phyloP scores from a whole-genome alignment of 2,329 filamentous ascomycete species.

The Ceratocystiopsis brevicomis region DNA sequence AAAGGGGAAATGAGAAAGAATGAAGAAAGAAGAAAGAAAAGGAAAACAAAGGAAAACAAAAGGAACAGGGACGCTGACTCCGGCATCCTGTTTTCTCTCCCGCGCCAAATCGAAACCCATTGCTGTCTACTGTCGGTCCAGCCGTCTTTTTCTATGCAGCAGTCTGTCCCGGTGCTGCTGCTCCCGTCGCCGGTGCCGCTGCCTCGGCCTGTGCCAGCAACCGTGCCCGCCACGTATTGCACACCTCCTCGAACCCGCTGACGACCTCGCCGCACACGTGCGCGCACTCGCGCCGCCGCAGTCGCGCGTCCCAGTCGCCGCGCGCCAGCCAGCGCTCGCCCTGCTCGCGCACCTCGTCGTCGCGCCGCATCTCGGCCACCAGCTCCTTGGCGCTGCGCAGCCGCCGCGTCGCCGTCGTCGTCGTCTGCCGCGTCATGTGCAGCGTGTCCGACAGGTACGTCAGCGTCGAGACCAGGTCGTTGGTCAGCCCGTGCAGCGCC shows the following conservation, averaged over 20 bases:
- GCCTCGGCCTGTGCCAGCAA: slow-evolving; percentile 46
- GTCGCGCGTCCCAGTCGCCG: slow-evolving; percentile 64
- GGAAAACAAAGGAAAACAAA: neutral
- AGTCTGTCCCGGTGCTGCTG: no score
- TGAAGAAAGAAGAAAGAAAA: neutral
- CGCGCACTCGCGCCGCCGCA: slow-evolving; percentile 64
- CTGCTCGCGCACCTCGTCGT: slow-evolving; percentile 66
- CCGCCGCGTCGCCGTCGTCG: slow-evolving; percentile 59
- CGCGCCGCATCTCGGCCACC: slow-evolving; percentile 65
- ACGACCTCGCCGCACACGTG: slow-evolving; percentile 74
- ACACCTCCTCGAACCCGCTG: slow-evolving; percentile 80
- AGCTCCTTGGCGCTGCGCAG: slow-evolving; percentile 69
- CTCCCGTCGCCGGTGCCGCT: slow-evolving; percentile 17
- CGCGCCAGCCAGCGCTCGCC: slow-evolving; percentile 64
- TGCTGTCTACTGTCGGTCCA: no score
- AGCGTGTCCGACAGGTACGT: slow-evolving; percentile 78
- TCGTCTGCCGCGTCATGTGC: slow-evolving; percentile 84
- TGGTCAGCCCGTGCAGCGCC: slow-evolving; percentile 49
- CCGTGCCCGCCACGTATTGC: slow-evolving; percentile 63
- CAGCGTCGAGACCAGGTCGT: slow-evolving; percentile 59
- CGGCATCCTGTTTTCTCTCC: no score
- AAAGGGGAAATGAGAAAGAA: neutral
- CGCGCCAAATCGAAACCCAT: no score
- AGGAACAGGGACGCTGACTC: neutral
- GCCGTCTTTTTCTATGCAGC: no score